Percentiles rank a stretch among this genome's conserved stretches.
phyloP scores from a whole-genome alignment of 2,329 filamentous ascomycete genomes.

The Cordyceps tenuipes region DNA sequence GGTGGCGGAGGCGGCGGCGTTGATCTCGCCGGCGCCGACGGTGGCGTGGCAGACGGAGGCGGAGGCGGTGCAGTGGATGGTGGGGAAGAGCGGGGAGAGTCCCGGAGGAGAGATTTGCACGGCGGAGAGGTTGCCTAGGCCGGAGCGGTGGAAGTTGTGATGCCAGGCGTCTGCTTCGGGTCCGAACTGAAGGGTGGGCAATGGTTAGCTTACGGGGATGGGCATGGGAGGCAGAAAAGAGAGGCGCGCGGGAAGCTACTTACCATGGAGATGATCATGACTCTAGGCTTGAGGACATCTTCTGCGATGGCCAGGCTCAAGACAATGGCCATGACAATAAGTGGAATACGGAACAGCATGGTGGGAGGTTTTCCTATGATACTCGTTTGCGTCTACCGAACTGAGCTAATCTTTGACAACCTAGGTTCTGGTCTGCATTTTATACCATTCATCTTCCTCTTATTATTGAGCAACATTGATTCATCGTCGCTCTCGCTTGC shows the following conservation, averaged over 20 bases:
- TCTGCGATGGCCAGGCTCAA: not conserved
- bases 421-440: not conserved
- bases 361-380: not conserved
- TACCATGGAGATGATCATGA: slow-evolving; percentile 57
- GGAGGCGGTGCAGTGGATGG: slow-evolving; percentile 54
- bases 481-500: not conserved
- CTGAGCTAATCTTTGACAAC: no score
- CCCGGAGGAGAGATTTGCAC: slow-evolving; percentile 46
- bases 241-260: slow-evolving; percentile 12
- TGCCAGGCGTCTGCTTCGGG: slow-evolving; percentile 58
- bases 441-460: not conserved
- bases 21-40: slow-evolving; percentile 64
- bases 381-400: not conserved
- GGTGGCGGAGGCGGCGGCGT: slow-evolving; percentile 58
- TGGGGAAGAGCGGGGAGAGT: slow-evolving; percentile 56
- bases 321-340: not conserved
- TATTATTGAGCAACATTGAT: not conserved
- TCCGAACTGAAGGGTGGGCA: slow-evolving; percentile 34
- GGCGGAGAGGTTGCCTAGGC: slow-evolving; percentile 46
- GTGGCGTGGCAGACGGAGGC: slow-evolving; percentile 59
- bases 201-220: not conserved
- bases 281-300: slow-evolving; percentile 41
- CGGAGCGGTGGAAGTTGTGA: slow-evolving; percentile 35
- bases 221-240: not conserved
- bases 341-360: not conserved